A percentile compares a stretch with the other conserved stretches of the same genome.
phyloP scores from a whole-genome alignment of 805 yeast species.

The Candida maesae region DNA sequence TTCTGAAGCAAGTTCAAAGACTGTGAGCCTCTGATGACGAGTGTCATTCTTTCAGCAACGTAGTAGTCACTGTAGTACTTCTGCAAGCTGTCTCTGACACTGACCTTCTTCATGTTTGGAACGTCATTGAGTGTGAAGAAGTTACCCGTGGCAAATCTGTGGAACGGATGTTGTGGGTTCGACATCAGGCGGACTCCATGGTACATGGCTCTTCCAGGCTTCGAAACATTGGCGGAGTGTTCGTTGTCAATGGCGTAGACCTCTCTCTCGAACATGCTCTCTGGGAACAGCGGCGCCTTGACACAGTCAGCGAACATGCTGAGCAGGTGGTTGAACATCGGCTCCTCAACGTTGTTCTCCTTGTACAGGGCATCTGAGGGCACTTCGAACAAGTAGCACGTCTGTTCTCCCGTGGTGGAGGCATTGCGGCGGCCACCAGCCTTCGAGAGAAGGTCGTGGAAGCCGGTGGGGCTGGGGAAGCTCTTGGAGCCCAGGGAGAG shows the following conservation, averaged over 20 bases:
- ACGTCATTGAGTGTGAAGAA: conserved; percentile 41
- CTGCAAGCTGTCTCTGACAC: conserved; percentile 34
- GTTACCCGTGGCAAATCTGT: conserved; percentile 64
- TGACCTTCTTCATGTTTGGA: conserved; percentile 31
- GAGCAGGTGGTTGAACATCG: conserved; percentile 43
- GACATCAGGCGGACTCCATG: conserved; percentile 58
- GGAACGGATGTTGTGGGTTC: conserved; percentile 46
- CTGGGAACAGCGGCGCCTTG: conserved; percentile 46
- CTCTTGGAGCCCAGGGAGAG: conserved; percentile 52
- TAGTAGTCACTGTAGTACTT: conserved; percentile 41
- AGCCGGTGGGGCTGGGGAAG: conserved; percentile 45
- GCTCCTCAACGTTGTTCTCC: conserved; percentile 19
- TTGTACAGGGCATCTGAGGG: conserved; percentile 38
- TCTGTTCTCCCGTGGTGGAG: conserved; percentile 62
- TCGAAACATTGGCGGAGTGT: conserved; percentile 50
- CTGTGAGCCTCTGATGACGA: conserved; percentile 65
- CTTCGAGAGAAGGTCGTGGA: conserved; percentile 39
- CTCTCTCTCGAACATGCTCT: conserved; percentile 43
- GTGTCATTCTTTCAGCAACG: conserved; percentile 44
- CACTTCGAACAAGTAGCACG: conserved; percentile 59
- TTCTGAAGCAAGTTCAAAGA: conserved; percentile 55
- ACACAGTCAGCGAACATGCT: conserved; percentile 50
- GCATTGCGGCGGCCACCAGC: conserved; percentile 65
- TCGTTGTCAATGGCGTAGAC: conserved; percentile 63
- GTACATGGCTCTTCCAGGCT: conserved; percentile 43